Base-by-base conservation (phyloP, 805 yeast genomes). In the Ascoidea asiatica region DNA sequence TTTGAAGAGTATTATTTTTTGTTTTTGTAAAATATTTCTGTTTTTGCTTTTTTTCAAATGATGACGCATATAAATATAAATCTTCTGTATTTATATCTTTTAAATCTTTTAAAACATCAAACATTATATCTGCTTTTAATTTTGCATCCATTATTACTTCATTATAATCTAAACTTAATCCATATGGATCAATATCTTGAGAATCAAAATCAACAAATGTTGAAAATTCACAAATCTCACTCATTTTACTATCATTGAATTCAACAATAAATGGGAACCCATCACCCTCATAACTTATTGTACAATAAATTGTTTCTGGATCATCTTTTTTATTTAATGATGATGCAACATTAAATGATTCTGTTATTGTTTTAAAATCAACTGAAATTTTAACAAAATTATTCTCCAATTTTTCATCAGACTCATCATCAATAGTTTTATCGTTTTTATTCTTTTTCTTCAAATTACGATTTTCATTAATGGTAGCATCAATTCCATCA, bases 191-290 rank as follows among this genome's bases (percentile, higher is more conserved):
- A n/a, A 51, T 54, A 37, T 52, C 58, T 39, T 61, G 64, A 17
- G 57, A 50, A 23, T 58, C 66, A 36, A 58, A 60, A 7, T 60
- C 57, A 41, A 60, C 57, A 45, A 63, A 67, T 0, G 83, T 76
- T 1, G 69, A 58, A 42, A 80, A 65, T 48, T 75, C 79, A 48
- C 82, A 79, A 38, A 69, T 59, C 49, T 80, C 83, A 1, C 69
- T 65, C 46, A 78, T 66, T 47, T 71, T 61, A 1, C 61, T 55
- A 43, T 75, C 80, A 51, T 75, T 79, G 57, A 77, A 78, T 3
- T 72, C 67, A 19, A 80, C 48, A 0, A 72, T 64, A 51, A 81
- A 75, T 0, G 80, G 81, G 7, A 66, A 54, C 0, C 79, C 80
- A 5, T 61, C 55, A 0, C 75, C 73, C 40, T 65, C 58, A 52